A percentile compares a stretch with the other conserved stretches of the same genome.
Evolutionary conservation across 2,329 filamentous ascomycete genomes (phyloP).

Genomic region (Claviceps pusilla): DNA sequence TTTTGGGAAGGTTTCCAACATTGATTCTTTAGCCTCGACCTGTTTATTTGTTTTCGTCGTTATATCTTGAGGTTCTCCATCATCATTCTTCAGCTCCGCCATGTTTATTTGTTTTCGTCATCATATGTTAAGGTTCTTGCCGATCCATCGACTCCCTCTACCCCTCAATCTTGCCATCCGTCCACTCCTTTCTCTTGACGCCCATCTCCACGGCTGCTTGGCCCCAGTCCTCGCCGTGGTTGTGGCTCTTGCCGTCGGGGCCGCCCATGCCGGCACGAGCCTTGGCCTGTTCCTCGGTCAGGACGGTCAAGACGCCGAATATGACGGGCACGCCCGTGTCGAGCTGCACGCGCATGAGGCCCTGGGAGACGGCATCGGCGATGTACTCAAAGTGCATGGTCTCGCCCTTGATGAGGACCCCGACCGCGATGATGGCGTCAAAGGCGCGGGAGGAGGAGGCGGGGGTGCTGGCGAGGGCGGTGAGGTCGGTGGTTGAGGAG

Average conservation of each 20-base stretch:
- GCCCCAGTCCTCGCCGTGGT: constrained; percentile 96
- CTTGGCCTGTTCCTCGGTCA: constrained; percentile 76
- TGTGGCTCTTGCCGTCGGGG: constrained; percentile 45
- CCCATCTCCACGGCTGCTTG: constrained; percentile 87
- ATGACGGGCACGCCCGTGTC: constrained; percentile 81
- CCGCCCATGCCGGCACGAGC: constrained; percentile 58
- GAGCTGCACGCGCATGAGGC: constrained; percentile 85
- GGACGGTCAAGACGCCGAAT: constrained; percentile 79
- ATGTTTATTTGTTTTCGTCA: no score
- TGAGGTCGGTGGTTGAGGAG: constrained; percentile 52
- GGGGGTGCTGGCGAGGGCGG: constrained; percentile 26
- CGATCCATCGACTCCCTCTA: constrained; percentile 6
- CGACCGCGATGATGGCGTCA: constrained; percentile 88
- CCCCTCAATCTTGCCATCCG: constrained; percentile 46
- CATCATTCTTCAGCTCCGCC: no score
- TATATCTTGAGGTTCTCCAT: no score
- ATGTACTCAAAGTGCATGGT: constrained; percentile 99
- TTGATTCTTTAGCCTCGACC: no score
- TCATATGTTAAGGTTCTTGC: no score
- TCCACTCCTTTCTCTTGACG: constrained; percentile 74
- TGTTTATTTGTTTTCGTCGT: no score
- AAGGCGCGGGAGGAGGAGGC: constrained; percentile 48
- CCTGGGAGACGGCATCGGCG: constrained; percentile 75
- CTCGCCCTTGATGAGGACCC: constrained; percentile 93
- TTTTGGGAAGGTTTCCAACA: no score